phyloP scores from a whole-genome alignment of 129 eudicot species.

The Oenanthe sinensis region DNA sequence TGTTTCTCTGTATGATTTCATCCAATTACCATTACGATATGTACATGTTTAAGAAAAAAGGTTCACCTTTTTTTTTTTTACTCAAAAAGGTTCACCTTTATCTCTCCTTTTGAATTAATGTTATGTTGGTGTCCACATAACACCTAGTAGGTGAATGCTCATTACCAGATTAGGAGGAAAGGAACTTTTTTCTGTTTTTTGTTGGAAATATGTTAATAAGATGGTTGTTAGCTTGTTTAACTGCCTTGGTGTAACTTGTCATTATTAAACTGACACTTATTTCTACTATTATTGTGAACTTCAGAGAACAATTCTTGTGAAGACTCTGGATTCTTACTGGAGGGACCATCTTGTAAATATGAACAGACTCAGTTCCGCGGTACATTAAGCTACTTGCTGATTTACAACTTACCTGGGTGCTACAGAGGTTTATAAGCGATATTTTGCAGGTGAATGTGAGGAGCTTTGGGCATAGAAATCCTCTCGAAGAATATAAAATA shows the following conservation, averaged over 20 bases:
- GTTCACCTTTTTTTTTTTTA: too few species aligned
- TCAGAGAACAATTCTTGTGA: constrained; percentile 80
- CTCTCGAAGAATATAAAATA: constrained; percentile 93
- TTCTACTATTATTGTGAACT: constrained; percentile 5
- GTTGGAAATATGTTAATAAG: neutral
- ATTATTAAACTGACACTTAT: neutral
- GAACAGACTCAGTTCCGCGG: constrained; percentile 95
- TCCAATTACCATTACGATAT: too few species aligned
- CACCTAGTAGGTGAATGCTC: neutral
- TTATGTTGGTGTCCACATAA: neutral
- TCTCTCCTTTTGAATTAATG: too few species aligned
- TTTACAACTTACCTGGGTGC: neutral
- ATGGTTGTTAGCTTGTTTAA: neutral
- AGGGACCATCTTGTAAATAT: constrained; percentile 97
- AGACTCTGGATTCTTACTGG: constrained; percentile 92
- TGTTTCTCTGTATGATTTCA: neutral
- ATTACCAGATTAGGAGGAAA: constrained; percentile 5
- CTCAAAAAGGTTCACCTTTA: too few species aligned
- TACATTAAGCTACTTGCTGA: constrained; percentile 15
- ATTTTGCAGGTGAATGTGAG: constrained; percentile 75
- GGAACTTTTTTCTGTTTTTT: neutral
- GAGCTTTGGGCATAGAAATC: constrained; percentile 96
- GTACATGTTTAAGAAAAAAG: neutral
- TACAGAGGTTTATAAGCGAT: neutral
- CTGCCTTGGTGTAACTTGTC: neutral